These are phyloP conservation scores for Trichoderma sp. DNA, from an alignment of 2,329 filamentous ascomycete species.

Conservation along the genomic window DNA sequence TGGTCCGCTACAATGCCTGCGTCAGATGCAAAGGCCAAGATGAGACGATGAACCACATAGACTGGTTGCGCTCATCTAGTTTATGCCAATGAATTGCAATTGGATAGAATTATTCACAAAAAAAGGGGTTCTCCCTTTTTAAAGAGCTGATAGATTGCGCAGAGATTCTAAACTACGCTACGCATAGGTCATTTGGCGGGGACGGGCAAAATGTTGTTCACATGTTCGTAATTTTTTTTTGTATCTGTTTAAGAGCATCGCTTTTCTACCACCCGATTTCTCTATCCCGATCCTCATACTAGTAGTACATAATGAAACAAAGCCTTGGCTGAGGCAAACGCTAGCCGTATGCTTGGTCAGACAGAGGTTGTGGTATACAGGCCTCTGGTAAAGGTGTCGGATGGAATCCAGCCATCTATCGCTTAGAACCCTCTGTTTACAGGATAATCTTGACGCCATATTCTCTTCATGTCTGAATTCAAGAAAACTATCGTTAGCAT, in stretches of 20 bases:
- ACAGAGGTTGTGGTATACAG: slow-evolving; percentile 32
- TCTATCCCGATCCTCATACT: slow-evolving; percentile 15
- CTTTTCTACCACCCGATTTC: not conserved
- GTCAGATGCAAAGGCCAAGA: not conserved
- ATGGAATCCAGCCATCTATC: slow-evolving; percentile 19
- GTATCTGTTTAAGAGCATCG: not conserved
- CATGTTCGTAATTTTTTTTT: not conserved
- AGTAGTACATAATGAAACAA: slow-evolving; percentile 26
- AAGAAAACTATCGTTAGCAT: not conserved
- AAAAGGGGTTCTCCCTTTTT: not conserved
- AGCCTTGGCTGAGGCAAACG: slow-evolving; percentile 33
- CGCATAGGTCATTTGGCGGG: not conserved
- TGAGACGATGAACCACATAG: not conserved
- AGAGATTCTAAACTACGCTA: not conserved
- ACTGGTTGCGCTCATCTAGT: not conserved
- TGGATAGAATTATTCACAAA: not conserved
- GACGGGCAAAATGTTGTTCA: not conserved
- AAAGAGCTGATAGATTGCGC: not conserved
- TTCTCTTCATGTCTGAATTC: slow-evolving; percentile 43
- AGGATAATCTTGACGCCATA: slow-evolving; percentile 42
- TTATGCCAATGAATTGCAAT: not conserved
- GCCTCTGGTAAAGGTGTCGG: slow-evolving; percentile 28
- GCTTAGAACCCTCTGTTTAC: slow-evolving; percentile 34
- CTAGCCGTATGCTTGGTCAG: slow-evolving; percentile 34
- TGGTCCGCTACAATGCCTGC: not conserved